Conservation (phyloP, 1,284 basidiomycete genomes). For the Cerrena zonata region DNA sequence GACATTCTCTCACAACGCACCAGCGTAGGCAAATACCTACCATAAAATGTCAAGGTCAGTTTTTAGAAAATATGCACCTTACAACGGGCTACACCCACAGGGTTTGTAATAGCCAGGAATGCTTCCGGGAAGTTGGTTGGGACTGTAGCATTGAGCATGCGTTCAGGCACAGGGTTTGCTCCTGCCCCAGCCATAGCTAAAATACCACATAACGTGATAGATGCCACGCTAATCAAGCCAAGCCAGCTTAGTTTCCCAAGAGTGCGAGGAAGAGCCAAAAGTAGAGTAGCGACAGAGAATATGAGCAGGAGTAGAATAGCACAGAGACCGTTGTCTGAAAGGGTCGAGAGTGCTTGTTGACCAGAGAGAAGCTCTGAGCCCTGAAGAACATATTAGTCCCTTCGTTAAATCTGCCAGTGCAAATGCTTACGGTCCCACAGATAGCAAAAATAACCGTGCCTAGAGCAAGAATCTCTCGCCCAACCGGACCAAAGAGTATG, state of each 20-base stretch:
- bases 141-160: constrained; percentile 35
- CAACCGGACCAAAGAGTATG: constrained; percentile 45
- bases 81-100: constrained; percentile 28
- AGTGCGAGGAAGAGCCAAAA: constrained; percentile 45
- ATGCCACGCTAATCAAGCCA: constrained; percentile 36
- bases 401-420: neutral
- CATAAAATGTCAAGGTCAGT: neutral
- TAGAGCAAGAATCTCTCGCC: constrained; percentile 40
- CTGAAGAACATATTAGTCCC: constrained; percentile 21
- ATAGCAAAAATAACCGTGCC: constrained; percentile 53
- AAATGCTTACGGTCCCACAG: constrained; percentile 34
- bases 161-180: constrained; percentile 38
- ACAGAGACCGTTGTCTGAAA: constrained; percentile 46
- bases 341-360: constrained; percentile 43
- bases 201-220: constrained; percentile 40
- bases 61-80: neutral
- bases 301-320: constrained; percentile 40
- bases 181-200: constrained; percentile 50
- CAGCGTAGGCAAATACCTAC: constrained; percentile 51
- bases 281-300: constrained; percentile 38
- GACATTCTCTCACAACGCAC: no score
- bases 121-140: constrained; percentile 43
- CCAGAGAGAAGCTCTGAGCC: constrained; percentile 45
- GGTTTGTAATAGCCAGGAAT: constrained; percentile 50
- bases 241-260: constrained; percentile 42